Base-by-base conservation (phyloP, 1,284 basidiomycete species). In the Tremellales sp. region DNA sequence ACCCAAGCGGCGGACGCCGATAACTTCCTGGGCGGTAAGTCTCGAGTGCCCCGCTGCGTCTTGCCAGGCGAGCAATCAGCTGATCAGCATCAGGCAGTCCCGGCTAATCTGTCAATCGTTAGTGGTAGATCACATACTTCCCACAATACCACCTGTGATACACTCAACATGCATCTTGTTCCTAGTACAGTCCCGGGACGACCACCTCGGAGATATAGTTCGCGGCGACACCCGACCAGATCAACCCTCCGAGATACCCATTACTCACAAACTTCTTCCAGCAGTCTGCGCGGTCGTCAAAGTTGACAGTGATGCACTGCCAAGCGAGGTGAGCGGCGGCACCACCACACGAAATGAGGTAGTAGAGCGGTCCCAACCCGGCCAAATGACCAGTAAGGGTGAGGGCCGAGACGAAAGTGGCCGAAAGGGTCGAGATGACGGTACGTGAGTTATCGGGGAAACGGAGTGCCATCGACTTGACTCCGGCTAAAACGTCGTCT, bases 401-500 rank as follows among this genome's bases (percentile, higher is more conserved):
- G 51, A 97, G 80, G 44, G 89, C 72, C 8, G 84, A 84, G 55
- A 97, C 67, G 44, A 89, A 85, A 3, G 84, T 82, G 0, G 79
- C 75, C 0, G 89, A 89, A 46, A 98, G 84, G 10, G 78, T 80
- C 10, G 81, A 75, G 33, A 98, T 81, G 59, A 96, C 83, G 0
- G 84, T 81, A 10, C 87, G 83, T 1, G 91, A 87, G 26, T 81
- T 78, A 39, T 82, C 77, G 27, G 87, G 68, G 70, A 98, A 97
- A 37, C 96, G 80, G 42, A 98, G 79, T 0, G 96, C 96, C 2
- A 93, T 98, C 8, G 90, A 94, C 57, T 87, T 89, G 67, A 99
- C 94, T 21, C 89, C 92, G 17, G 84, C 89, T 43, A 80, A 77
- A 35, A 89, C 78, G 66, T 99, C 96, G 76, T 98, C 96, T 6